Evolutionary conservation across 768 basidiomycete genomes (phyloP), one percentile per base, ranked within the genome.

Genomic region (Fomitopsis serialis): DNA sequence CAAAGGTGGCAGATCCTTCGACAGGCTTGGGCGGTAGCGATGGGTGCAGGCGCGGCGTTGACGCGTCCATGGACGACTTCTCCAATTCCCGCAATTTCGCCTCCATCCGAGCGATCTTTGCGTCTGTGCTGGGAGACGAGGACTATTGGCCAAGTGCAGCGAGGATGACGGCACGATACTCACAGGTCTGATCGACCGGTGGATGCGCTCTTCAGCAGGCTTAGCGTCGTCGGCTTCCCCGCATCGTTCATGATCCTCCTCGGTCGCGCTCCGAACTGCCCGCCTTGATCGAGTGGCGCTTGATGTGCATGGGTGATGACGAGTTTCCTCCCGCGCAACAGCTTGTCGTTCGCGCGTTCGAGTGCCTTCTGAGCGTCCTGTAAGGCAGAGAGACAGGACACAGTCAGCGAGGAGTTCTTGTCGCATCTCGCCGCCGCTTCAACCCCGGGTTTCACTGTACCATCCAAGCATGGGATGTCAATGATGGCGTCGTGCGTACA

Each of bases 41-140:
- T 9, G 65, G 62, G 25, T 63, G 55, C 23, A 48, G 48, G 24
- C 46, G 42, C 11, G 52, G 52, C 19, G 61, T 37, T 3, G 58
- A 22, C 12, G 54, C 24, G 13, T 45, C 47, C 3, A 45, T 46
- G 4, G 60, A 50, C 11, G 68, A 67, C 46, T 68, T 65, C 61
- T 84, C 82, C 79, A 97, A 83, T 57, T 91, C 82, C 17, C 84
- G 80, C 22, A 99, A 75, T 69, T 99, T 99, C 2, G 96, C 96
- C 70, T 99, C 97, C 79, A 98, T 88, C 63, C 87, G 81, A 8
- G 94, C 93, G 60, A 99, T 99, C 71, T 98, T 97, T 61, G 84
- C 85, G 42, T 79, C 73, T 1, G 91, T 94, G 47, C 90, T 95
- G 62, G 37, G 17, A 27, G 19, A 9, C 25, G 29, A 23, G 32